Percentiles rank a stretch among this genome's conserved stretches.
Conservation (phyloP, 1,284 basidiomycete genomes). For the Malassezia pachydermatis region DNA sequence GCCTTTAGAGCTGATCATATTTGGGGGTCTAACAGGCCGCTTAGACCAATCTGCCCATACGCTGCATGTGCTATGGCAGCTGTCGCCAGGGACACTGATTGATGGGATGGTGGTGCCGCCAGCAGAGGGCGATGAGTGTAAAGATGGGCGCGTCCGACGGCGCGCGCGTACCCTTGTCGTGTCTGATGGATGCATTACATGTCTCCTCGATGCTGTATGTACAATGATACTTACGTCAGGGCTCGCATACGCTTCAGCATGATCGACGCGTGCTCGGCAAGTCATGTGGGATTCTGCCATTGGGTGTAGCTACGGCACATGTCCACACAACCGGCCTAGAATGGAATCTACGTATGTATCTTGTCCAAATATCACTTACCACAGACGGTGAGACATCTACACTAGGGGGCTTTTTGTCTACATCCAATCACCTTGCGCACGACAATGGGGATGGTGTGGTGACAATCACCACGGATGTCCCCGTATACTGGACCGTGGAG, state of each 20-base stretch:
- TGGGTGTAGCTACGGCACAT: conserved; percentile 58
- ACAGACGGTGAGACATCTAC: conserved; percentile 22
- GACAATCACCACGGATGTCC: conserved; percentile 64
- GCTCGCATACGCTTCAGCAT: conserved; percentile 65
- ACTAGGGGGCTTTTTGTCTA: conserved; percentile 57
- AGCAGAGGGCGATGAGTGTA: neutral
- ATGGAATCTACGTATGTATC: conserved; percentile 73
- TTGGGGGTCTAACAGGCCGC: conserved; percentile 79
- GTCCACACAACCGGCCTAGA: conserved; percentile 72
- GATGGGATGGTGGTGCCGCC: conserved; percentile 10
- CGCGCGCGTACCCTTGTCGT: conserved; percentile 63
- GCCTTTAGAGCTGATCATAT: conserved; percentile 56
- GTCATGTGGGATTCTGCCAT: conserved; percentile 83
- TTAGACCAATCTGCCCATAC: conserved; percentile 90
- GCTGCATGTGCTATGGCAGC: conserved; percentile 71
- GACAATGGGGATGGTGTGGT: conserved; percentile 52
- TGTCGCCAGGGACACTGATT: conserved; percentile 51
- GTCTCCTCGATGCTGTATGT: conserved; percentile 69
- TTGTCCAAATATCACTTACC: neutral
- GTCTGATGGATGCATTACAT: conserved; percentile 76
- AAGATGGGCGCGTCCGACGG: conserved; percentile 43
- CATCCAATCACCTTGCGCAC: conserved; percentile 68
- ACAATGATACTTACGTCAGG: conserved; percentile 51
- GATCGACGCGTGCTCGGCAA: conserved; percentile 66
- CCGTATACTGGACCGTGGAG: conserved; percentile 82